Evolutionary conservation across 495 filamentous ascomycete genomes (phyloP).

Genomic region (Tuber microsphaerosporum): DNA sequence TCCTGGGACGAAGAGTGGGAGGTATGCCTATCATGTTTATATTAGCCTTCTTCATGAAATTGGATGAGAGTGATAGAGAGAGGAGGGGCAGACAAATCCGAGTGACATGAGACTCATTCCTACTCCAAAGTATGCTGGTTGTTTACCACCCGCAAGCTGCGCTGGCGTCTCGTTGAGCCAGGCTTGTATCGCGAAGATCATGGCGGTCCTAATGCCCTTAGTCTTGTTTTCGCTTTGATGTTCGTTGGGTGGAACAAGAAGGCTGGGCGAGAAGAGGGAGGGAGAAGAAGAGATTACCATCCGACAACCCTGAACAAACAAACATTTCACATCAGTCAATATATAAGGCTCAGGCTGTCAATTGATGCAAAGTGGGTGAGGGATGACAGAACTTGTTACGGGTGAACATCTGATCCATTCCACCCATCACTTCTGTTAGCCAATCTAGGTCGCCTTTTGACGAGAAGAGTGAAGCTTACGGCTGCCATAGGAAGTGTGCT

Average conservation of each 20-base stretch:
- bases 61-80: not conserved
- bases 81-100: conserved; percentile 19
- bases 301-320: conserved; percentile 7
- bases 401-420: conserved; percentile 37
- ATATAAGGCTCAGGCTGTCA: not conserved
- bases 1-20: conserved; percentile 36
- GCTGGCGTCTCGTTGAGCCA: conserved; percentile 40
- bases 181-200: conserved; percentile 39
- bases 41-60: not conserved
- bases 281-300: conserved; percentile 6
- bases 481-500: conserved; percentile 42
- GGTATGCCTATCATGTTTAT: conserved; percentile 17
- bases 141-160: conserved; percentile 37
- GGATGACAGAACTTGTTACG: conserved; percentile 33
- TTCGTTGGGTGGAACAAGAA: not conserved
- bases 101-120: conserved; percentile 39
- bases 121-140: conserved; percentile 37
- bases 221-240: not conserved
- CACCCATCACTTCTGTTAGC: conserved; percentile 5
- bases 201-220: conserved; percentile 20
- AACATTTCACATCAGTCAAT: not conserved
- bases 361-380: not conserved
- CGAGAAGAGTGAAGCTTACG: conserved; percentile 7
- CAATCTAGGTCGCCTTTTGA: too few relatives aligned
- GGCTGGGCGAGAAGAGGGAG: not conserved